phyloP scores from a whole-genome alignment of 2,329 filamentous ascomycete species.

The Plenodomus tracheiphilus region DNA sequence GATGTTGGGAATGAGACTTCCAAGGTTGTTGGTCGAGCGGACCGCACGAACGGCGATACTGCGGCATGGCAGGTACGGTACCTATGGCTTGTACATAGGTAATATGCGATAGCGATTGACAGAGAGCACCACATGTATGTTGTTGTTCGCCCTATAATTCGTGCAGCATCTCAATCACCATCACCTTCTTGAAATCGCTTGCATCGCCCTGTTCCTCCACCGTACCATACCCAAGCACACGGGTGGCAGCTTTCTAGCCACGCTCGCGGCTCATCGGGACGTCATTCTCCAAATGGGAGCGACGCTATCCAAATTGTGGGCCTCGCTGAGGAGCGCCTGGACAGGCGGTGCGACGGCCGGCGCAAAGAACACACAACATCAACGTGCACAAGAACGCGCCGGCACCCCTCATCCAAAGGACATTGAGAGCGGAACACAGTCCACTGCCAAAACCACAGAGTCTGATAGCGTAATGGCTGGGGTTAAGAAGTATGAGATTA shows the following conservation, averaged over 20 bases:
- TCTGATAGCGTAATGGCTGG: slow-evolving; percentile 25
- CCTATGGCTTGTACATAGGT: no score
- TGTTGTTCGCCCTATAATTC: no score
- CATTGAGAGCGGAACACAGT: slow-evolving; percentile 18
- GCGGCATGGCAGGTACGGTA: no score
- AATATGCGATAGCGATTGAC: no score
- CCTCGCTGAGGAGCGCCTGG: slow-evolving; percentile 23
- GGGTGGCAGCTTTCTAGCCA: slow-evolving; percentile 3
- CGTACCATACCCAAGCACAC: slow-evolving; percentile 8
- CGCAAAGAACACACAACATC: not conserved
- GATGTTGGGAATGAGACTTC: not conserved
- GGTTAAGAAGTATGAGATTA: slow-evolving; percentile 42
- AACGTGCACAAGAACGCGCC: slow-evolving; percentile 2
- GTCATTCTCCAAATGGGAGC: slow-evolving; percentile 33
- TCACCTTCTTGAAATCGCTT: no score
- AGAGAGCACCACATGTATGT: no score
- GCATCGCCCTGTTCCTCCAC: no score
- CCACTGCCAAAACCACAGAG: slow-evolving; percentile 12
- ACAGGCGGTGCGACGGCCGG: slow-evolving; percentile 16
- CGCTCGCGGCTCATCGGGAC: slow-evolving; percentile 29
- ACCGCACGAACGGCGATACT: no score
- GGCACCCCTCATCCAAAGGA: slow-evolving; percentile 12
- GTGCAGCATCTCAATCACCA: no score
- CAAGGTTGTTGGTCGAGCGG: no score
- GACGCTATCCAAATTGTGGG: slow-evolving; percentile 43